Evolutionary conservation across 2,329 filamentous ascomycete species (phyloP).

Genomic region (Fusarium irregulare): DNA sequence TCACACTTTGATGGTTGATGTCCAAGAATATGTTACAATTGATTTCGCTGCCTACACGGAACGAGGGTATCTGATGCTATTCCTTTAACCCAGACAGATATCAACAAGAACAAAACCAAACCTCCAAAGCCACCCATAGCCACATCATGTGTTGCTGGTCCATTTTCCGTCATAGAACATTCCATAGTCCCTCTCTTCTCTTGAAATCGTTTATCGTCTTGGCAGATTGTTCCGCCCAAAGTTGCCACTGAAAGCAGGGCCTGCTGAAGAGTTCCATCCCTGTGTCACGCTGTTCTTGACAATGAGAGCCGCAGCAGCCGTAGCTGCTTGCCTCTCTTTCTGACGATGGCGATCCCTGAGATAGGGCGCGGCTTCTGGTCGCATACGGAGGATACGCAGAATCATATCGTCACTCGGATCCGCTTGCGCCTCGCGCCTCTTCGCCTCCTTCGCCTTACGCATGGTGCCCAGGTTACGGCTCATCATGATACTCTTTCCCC

Average conservation of each 20-base stretch:
- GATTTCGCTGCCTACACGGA: slow-evolving; percentile 38
- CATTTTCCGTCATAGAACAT: not conserved
- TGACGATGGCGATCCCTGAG: slow-evolving; percentile 91
- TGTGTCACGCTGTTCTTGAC: slow-evolving; percentile 86
- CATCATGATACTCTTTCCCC: slow-evolving; percentile 88
- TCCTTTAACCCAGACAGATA: slow-evolving; percentile 41
- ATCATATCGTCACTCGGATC: slow-evolving; percentile 99
- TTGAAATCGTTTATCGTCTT: slow-evolving; percentile 55
- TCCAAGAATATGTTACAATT: slow-evolving; percentile 29
- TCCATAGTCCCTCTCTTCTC: slow-evolving; percentile 17
- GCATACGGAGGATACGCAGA: slow-evolving; percentile 91
- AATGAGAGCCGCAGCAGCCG: slow-evolving; percentile 92
- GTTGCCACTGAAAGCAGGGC: slow-evolving; percentile 49
- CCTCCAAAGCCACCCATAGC: not conserved
- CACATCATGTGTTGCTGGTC: not conserved
- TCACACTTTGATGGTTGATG: not conserved
- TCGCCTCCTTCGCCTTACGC: slow-evolving; percentile 95
- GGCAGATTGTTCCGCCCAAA: slow-evolving; percentile 62
- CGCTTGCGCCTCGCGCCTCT: slow-evolving; percentile 92
- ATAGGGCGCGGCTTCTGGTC: slow-evolving; percentile 88
- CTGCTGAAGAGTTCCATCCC: slow-evolving; percentile 61
- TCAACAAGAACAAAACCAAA: slow-evolving; percentile 33
- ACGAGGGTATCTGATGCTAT: slow-evolving; percentile 49
- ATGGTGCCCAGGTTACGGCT: slow-evolving; percentile 95
- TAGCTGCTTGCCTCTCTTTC: slow-evolving; percentile 90